Evolutionary conservation across 1,284 basidiomycete species (phyloP).

Genomic region (Trametes polyzona): DNA sequence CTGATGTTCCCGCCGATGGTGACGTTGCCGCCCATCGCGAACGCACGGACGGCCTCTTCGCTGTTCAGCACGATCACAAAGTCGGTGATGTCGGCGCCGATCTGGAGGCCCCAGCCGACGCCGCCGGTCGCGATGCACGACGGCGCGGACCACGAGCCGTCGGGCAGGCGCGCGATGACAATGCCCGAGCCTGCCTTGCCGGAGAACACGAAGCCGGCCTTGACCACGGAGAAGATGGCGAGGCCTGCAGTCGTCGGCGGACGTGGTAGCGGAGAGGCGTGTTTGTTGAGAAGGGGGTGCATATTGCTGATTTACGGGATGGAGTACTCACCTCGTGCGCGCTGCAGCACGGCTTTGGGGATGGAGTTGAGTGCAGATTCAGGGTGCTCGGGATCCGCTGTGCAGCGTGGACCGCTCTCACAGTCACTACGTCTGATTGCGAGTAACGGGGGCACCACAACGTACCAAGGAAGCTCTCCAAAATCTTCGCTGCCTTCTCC

Average conservation of each 20-base stretch:
- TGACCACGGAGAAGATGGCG: conserved; percentile 94
- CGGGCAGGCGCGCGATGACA: conserved; percentile 92
- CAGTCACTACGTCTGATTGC: background rate
- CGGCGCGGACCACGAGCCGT: conserved; percentile 97
- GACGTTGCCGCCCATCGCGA: conserved; percentile 94
- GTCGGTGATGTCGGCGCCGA: conserved; percentile 88
- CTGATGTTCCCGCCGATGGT: conserved; percentile 92
- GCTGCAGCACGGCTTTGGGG: conserved; percentile 91
- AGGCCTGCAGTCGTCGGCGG: conserved; percentile 62
- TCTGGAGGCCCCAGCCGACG: conserved; percentile 94
- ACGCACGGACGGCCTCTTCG: conserved; percentile 94
- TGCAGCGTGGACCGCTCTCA: background rate
- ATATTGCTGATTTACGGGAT: background rate
- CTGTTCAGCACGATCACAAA: conserved; percentile 96
- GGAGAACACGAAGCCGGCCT: conserved; percentile 95
- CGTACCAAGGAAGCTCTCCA: conserved; percentile 87
- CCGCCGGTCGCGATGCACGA: conserved; percentile 98
- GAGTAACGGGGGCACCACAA: conserved; percentile 12
- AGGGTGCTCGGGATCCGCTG: conserved; percentile 89
- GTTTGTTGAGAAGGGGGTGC: background rate
- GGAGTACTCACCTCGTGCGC: conserved; percentile 73
- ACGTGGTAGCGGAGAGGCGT: background rate
- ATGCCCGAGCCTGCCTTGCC: conserved; percentile 95
- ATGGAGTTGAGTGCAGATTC: conserved; percentile 94
- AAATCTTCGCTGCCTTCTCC: conserved; percentile 90